Conservation (phyloP, 441 rosid genomes). For the Erodium texanum region DNA sequence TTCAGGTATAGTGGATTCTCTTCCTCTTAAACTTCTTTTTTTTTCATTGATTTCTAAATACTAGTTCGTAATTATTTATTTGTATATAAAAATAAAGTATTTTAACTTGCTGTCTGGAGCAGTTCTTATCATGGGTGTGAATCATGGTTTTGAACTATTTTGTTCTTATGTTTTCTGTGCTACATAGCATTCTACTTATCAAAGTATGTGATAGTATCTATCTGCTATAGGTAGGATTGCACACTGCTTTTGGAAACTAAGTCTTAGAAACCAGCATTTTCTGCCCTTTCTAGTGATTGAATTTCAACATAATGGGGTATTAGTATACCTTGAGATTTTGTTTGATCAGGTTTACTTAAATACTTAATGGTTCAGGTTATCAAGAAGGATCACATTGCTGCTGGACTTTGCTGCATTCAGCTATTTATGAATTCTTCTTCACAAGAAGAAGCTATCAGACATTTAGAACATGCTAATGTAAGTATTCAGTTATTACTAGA, state of each 20-base stretch:
- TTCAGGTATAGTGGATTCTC: slow-evolving; percentile 48
- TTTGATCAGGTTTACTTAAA: slow-evolving; percentile 4
- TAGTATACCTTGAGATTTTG: neutral
- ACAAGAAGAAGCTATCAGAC: slow-evolving; percentile 81
- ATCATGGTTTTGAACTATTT: neutral
- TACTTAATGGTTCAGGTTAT: slow-evolving; percentile 51
- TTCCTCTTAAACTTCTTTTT: neutral
- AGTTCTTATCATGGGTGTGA: neutral
- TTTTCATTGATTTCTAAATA: too few relatives aligned
- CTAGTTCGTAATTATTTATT: too few relatives aligned
- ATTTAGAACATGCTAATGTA: slow-evolving; percentile 91
- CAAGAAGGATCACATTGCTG: slow-evolving; percentile 88
- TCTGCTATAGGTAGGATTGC: neutral
- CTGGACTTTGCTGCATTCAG: slow-evolving; percentile 95
- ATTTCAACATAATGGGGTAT: slow-evolving; percentile 1
- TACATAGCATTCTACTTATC: neutral
- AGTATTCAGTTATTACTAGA: neutral
- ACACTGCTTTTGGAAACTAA: neutral
- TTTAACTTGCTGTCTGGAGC: neutral
- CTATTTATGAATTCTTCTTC: slow-evolving; percentile 85
- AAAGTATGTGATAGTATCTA: neutral
- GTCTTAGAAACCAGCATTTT: neutral
- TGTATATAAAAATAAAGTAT: too few relatives aligned
- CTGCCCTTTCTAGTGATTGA: neutral
- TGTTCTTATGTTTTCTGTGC: neutral